A percentile compares a stretch with the other conserved stretches of the same genome.
phyloP scores from a whole-genome alignment of 208 protist species.

The Giardia muris region DNA sequence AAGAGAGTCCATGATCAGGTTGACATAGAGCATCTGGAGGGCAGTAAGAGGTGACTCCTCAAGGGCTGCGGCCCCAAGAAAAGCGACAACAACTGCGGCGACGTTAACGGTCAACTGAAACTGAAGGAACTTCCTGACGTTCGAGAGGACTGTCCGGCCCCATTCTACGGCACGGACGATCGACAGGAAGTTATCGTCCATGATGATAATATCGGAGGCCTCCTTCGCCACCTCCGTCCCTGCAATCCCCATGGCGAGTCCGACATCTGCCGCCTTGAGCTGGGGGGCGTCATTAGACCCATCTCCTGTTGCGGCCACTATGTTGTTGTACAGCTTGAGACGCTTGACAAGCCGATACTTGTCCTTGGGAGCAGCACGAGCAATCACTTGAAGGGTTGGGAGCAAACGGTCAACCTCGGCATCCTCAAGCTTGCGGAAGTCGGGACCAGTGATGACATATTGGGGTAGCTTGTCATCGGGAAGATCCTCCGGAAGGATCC shows the following conservation, averaged over 20 bases:
- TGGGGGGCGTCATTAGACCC: conserved; percentile 78
- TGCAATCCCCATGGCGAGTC: conserved; percentile 79
- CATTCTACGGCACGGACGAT: conserved; percentile 85
- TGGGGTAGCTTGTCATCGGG: conserved; percentile 54
- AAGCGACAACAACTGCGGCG: conserved; percentile 67
- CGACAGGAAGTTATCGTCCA: conserved; percentile 89
- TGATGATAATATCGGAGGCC: conserved; percentile 68
- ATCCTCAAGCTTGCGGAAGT: conserved; percentile 59
- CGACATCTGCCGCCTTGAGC: conserved; percentile 77
- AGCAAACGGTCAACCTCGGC: conserved; percentile 56
- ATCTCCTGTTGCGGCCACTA: conserved; percentile 44
- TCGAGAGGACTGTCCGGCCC: conserved; percentile 79
- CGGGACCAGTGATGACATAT: conserved; percentile 36
- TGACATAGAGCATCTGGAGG: conserved; percentile 82
- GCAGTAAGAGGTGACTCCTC: conserved; percentile 39
- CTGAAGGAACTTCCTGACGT: conserved; percentile 50
- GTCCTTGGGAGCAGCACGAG: conserved; percentile 45
- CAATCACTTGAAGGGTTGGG: conserved; percentile 49
- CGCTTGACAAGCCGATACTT: conserved; percentile 36
- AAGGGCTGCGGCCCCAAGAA: conserved; percentile 56
- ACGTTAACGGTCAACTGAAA: conserved; percentile 93
- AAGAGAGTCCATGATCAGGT: conserved; percentile 95
- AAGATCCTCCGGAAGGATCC: conserved; percentile 55
- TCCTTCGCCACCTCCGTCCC: conserved; percentile 79
- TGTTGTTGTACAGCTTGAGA: conserved; percentile 12